Conservation (phyloP, 192 early-diverging fungal genomes). For the Coemansia sp. region DNA sequence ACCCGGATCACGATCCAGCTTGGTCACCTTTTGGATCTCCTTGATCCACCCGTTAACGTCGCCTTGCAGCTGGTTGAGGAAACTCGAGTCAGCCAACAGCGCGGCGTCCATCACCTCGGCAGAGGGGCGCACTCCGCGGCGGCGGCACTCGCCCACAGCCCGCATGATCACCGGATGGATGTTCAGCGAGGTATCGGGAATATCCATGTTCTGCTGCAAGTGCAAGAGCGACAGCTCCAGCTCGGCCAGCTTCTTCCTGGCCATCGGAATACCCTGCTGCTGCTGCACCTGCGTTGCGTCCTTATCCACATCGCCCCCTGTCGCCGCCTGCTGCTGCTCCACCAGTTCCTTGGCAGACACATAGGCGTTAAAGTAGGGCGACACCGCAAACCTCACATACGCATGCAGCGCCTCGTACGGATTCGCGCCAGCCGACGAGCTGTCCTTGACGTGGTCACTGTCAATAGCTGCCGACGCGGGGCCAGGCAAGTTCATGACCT, state of each 20-base stretch:
- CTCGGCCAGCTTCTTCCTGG: constrained; percentile 99
- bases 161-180: constrained; percentile 83
- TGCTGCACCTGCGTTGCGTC: constrained; percentile 30
- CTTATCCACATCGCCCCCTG: constrained; percentile 61
- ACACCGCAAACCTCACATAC: constrained; percentile 90
- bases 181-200: constrained; percentile 86
- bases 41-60: constrained; percentile 99
- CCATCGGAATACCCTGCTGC: constrained; percentile 81
- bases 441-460: not conserved
- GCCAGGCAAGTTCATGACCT: constrained; percentile 91
- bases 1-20: constrained; percentile 87
- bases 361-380: constrained; percentile 96
- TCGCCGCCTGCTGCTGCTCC: constrained; percentile 33
- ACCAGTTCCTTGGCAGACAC: constrained; percentile 69
- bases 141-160: constrained; percentile 69
- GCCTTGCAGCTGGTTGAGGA: constrained; percentile 91
- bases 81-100: constrained; percentile 75
- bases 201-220: constrained; percentile 97
- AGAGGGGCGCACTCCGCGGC: constrained; percentile 62
- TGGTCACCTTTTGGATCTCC: constrained; percentile 99
- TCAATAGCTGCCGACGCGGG: constrained; percentile 45
- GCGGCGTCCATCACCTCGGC: constrained; percentile 73
- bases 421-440: constrained; percentile 30
- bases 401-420: constrained; percentile 91
- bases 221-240: constrained; percentile 93